Evolutionary conservation across 352 stramenopile genomes (phyloP).

Genomic region (Globisporangium perplexum): DNA sequence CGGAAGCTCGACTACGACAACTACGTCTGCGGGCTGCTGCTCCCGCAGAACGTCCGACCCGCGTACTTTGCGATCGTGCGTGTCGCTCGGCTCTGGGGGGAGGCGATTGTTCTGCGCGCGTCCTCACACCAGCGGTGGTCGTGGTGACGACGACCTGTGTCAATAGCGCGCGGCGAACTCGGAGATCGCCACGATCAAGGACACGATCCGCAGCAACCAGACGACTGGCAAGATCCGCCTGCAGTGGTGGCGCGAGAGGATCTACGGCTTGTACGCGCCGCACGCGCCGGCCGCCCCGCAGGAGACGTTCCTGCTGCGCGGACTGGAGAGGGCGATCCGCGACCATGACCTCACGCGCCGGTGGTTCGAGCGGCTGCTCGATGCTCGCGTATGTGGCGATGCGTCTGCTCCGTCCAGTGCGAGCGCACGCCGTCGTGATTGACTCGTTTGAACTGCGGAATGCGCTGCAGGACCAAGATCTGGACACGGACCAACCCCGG

Average conservation of each 20-base stretch:
- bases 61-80: conserved; percentile 82
- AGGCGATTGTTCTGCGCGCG: too few species aligned
- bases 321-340: conserved; percentile 58
- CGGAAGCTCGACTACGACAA: conserved; percentile 79
- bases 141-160: not conserved
- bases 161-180: conserved; percentile 84
- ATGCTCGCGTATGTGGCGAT: conserved; percentile 53
- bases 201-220: conserved; percentile 81
- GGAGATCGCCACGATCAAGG: conserved; percentile 88
- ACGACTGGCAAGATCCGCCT: conserved; percentile 87
- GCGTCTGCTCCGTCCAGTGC: too few species aligned
- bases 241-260: conserved; percentile 90
- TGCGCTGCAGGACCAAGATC: conserved; percentile 54
- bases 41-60: conserved; percentile 51
- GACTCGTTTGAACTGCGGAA: not conserved
- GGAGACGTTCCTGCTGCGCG: conserved; percentile 66
- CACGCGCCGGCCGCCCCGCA: conserved; percentile 9
- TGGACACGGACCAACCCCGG: conserved; percentile 72
- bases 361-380: conserved; percentile 90
- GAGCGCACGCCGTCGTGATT: too few species aligned
- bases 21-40: conserved; percentile 69
- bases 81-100: not conserved
- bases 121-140: too few species aligned
- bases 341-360: conserved; percentile 74
- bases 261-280: conserved; percentile 61